Conservation (phyloP, 2,329 filamentous ascomycete species). For the Arthroderma uncinatum region DNA sequence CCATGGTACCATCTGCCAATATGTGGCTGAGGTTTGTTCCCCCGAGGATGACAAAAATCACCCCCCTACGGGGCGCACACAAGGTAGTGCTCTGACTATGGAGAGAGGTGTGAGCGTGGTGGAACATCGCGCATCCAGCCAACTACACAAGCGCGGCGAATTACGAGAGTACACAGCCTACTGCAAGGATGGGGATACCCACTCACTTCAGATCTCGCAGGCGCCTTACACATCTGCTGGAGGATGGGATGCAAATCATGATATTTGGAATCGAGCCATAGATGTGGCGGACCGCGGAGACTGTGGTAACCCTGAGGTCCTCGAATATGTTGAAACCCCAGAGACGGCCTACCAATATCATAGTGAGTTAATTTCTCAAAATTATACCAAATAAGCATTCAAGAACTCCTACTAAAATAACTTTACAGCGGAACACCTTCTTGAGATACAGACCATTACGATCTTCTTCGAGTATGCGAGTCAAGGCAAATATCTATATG, state of each 20-base stretch:
- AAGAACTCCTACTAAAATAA: not conserved
- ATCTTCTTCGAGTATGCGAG: not conserved
- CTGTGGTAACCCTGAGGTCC: not conserved
- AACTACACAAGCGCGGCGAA: not conserved
- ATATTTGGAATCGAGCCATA: not conserved
- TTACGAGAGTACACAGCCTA: not conserved
- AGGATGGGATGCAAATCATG: not conserved
- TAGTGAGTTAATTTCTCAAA: not conserved
- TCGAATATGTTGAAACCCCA: not conserved
- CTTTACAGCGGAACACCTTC: constrained; percentile 6
- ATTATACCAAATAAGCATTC: not conserved
- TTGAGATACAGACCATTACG: constrained; percentile 6
- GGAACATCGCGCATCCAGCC: too few species aligned
- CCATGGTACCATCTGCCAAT: not conserved
- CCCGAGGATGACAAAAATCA: not conserved
- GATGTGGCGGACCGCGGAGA: not conserved
- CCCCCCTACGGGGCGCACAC: not conserved
- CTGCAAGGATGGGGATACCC: not conserved
- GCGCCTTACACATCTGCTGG: not conserved
- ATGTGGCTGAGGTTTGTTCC: not conserved
- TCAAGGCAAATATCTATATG: not conserved
- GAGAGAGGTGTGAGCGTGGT: not conserved
- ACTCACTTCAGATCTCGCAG: not conserved
- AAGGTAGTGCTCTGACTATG: not conserved
- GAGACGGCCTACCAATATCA: not conserved